Evolutionary conservation across 805 yeast genomes (phyloP).

Genomic region (Barnettozyma siamensis): DNA sequence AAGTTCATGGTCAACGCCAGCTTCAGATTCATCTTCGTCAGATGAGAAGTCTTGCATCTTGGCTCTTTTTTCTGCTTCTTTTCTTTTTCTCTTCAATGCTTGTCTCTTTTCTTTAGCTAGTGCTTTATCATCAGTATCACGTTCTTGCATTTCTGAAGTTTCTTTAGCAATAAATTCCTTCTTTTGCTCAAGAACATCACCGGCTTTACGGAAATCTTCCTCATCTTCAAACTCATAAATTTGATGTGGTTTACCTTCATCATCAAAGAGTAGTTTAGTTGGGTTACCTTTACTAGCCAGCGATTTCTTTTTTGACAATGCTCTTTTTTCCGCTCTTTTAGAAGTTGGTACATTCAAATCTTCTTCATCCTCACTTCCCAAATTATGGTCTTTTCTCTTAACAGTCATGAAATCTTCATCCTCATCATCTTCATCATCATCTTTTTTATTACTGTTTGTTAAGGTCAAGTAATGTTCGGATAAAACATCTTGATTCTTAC

Average conservation of each 20-base stretch:
- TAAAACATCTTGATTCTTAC: slow-evolving; percentile 87
- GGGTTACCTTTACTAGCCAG: slow-evolving; percentile 58
- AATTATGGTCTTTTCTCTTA: slow-evolving; percentile 69
- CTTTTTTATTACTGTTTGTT: slow-evolving; percentile 39
- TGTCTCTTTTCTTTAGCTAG: slow-evolving; percentile 70
- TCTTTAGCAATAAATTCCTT: slow-evolving; percentile 62
- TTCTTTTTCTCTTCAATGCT: slow-evolving; percentile 85
- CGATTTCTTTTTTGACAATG: slow-evolving; percentile 78
- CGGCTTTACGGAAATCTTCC: slow-evolving; percentile 70
- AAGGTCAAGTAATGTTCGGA: slow-evolving; percentile 83
- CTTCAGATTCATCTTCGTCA: slow-evolving; percentile 27
- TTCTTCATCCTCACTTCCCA: slow-evolving; percentile 61
- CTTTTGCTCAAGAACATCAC: slow-evolving; percentile 66
- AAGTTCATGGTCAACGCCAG: slow-evolving; percentile 35
- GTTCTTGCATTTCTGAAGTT: slow-evolving; percentile 57
- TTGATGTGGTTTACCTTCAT: slow-evolving; percentile 89
- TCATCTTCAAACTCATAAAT: slow-evolving; percentile 88
- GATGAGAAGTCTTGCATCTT: slow-evolving; percentile 13
- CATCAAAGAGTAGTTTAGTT: slow-evolving; percentile 81
- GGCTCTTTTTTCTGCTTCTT: slow-evolving; percentile 62
- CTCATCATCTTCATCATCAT: slow-evolving; percentile 31
- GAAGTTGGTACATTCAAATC: slow-evolving; percentile 63
- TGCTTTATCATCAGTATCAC: slow-evolving; percentile 74
- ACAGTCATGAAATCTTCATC: slow-evolving; percentile 78
- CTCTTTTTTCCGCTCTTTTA: slow-evolving; percentile 78